These are phyloP conservation scores for Oxytropis ochrocephala DNA, from an alignment of 306 rosid genomes.

Conservation along the genomic window DNA sequence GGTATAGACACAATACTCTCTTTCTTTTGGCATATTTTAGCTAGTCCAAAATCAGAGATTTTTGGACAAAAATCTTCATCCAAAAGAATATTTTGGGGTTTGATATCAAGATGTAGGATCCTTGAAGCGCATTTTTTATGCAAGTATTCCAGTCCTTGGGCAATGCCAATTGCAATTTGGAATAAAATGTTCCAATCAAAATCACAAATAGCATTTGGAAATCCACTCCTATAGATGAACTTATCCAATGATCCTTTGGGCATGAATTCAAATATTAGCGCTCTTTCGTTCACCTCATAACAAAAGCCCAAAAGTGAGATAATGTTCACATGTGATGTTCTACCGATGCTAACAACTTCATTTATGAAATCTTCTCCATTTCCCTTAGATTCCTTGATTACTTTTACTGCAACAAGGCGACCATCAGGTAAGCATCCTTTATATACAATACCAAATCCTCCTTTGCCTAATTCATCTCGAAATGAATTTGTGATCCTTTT, in stretches of 20 bases:
- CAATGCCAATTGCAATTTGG: no score
- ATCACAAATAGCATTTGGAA: neutral
- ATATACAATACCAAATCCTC: no score
- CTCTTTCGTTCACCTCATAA: no score
- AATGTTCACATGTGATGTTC: constrained; percentile 30
- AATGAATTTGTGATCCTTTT: constrained; percentile 29
- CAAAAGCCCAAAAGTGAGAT: neutral
- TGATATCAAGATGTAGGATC: no score
- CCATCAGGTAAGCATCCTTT: no score
- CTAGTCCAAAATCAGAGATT: no score
- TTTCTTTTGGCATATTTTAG: no score
- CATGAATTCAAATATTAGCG: constrained; percentile 29
- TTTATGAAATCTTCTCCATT: constrained; percentile 36
- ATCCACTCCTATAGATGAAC: neutral
- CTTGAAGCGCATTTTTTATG: no score
- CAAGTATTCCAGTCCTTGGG: no score
- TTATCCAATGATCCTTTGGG: constrained; percentile 35
- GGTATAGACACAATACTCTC: no score
- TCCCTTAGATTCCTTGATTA: neutral
- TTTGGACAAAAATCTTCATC: no score
- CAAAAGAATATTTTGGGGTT: no score
- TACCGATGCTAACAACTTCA: constrained; percentile 33
- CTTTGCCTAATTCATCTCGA: neutral
- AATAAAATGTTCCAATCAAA: constrained; percentile 8
- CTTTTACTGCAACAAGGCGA: constrained; percentile 27